Evolutionary conservation across 176 grass and related monocot genomes (phyloP), one percentile per base, ranked within the genome.

Genomic region (Hordeum marinum): DNA sequence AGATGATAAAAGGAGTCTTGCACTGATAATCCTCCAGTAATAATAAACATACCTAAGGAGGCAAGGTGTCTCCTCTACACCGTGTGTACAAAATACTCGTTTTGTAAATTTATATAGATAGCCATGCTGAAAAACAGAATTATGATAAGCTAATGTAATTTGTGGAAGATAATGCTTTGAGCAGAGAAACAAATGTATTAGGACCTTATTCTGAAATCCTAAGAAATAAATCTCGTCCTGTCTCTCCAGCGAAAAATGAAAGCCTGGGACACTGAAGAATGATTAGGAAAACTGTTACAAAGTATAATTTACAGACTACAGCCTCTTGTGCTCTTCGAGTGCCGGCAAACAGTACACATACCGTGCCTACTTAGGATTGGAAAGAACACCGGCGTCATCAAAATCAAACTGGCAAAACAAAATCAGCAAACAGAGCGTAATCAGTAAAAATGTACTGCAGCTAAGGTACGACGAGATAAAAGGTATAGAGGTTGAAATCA

Each of bases 301-400:
- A 73, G 45, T 88, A 84, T 84, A 90, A 88, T 92, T 77, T 93
- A 93, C 91, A 93, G 84, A 81, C 64, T 82, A 87, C 77, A 72
- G 39, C 70, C 32, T 77, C 78, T 11, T 11, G 15, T 60, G 57
- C 77, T 79, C 85, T 77, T 86, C 13, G 68, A 55, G 26, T 66
- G 45, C 82, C 59, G 73, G 72, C 24, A 75, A 85, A 87, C 63
- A 1, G 29, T 76, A 42, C 58, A 77, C 21, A 17, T 79, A 37
- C 83, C 88, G 27, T 79, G 46, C 83, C 88, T 90, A 82, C 63
- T 60, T 60, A 63, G 83, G 82, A 82, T 58, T 62, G n/a, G 34
- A 75, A 68, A 82, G 52, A 78, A 79, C 36, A 83, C 76, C 48
- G 23, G 20, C 35, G 36, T 85, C 81, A 67, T 45, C 43, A 84